Conservation (phyloP, 2,329 filamentous ascomycete species). For the Penicillium aurantiogriseum region DNA sequence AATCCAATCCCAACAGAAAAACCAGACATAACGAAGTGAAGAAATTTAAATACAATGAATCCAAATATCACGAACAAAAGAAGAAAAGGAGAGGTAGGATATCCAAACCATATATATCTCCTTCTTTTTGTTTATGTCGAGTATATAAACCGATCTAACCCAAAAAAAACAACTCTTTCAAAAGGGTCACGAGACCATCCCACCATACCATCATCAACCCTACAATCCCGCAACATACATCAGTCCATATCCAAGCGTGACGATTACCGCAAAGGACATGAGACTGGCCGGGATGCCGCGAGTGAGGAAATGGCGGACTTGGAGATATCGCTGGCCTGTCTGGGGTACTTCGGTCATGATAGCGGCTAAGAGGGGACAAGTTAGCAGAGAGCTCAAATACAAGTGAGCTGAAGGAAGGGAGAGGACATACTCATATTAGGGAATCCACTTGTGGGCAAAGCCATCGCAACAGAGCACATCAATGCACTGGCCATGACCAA, state of each 20-base stretch:
- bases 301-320: constrained; percentile 91
- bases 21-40: too few species aligned
- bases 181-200: neutral
- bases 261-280: constrained; percentile 74
- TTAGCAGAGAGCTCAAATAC: constrained; percentile 15
- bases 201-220: neutral
- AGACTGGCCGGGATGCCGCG: constrained; percentile 86
- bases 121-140: neutral
- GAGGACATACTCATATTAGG: constrained; percentile 93
- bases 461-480: constrained; percentile 99
- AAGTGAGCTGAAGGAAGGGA: neutral
- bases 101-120: neutral
- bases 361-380: constrained; percentile 60
- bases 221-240: constrained; percentile 74
- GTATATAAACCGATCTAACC: neutral
- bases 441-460: constrained; percentile 90
- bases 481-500: constrained; percentile 92
- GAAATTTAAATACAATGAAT: neutral
- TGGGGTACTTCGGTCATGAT: constrained; percentile 98
- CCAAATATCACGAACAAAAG: neutral
- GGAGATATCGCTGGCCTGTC: constrained; percentile 85
- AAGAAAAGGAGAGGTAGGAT: neutral
- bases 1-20: neutral
- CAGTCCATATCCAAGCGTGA: constrained; percentile 85
- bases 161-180: neutral